phyloP scores from a whole-genome alignment of 108 stramenopile genomes.

The Skeletonema tropicum region DNA sequence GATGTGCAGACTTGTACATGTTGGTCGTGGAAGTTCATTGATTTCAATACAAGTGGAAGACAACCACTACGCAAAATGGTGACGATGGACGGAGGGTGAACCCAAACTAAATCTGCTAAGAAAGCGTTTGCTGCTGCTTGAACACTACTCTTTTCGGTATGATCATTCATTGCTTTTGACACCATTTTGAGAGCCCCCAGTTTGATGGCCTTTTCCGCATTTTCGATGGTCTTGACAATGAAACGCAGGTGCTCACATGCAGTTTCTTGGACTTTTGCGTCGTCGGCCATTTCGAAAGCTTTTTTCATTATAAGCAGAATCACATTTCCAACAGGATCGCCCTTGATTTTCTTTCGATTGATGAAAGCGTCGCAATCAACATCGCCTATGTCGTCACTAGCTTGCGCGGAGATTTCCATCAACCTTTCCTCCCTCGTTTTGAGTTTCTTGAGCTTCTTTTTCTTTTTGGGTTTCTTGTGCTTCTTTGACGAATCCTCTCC shows the following conservation, averaged over 20 bases:
- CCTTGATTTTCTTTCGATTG: conserved; percentile 1
- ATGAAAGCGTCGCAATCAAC: background rate
- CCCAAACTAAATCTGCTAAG: conserved; percentile 28
- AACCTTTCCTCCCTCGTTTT: background rate
- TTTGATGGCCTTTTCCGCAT: conserved; percentile 18
- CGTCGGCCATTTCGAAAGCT: conserved; percentile 5
- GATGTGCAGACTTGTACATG: conserved; percentile 28
- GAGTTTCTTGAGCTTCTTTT: background rate
- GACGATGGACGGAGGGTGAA: conserved; percentile 16
- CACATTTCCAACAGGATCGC: conserved; percentile 20
- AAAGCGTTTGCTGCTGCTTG: conserved; percentile 31
- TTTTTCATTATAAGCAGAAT: conserved; percentile 16
- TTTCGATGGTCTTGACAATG: conserved; percentile 17
- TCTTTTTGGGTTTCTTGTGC: background rate
- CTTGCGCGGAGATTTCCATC: conserved; percentile 2
- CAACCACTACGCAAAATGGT: conserved; percentile 22
- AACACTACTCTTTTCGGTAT: conserved; percentile 16
- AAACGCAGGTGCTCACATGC: conserved; percentile 20
- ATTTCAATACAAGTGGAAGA: conserved; percentile 22
- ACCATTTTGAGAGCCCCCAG: conserved; percentile 30
- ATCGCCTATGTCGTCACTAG: conserved; percentile 5
- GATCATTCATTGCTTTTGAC: conserved; percentile 31
- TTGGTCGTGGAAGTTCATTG: conserved; percentile 30
- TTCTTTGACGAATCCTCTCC: conserved; percentile 8
- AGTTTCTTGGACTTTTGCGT: conserved; percentile 9